These are phyloP conservation scores for Panicum miliaceum DNA, from an alignment of 176 grass and related monocot species.

Conservation along the genomic window DNA sequence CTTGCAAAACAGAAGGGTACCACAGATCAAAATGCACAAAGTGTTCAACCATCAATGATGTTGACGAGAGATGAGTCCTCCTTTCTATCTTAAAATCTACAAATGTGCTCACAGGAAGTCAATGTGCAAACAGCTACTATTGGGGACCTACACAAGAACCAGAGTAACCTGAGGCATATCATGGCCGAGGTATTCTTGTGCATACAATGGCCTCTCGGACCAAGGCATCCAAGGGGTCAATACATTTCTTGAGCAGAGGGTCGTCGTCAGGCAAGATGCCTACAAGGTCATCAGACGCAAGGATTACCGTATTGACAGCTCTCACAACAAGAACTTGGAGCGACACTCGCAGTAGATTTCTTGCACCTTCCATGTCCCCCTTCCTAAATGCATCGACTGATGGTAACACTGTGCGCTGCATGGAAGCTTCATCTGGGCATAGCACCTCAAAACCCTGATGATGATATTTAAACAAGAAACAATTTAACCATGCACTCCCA, in stretches of 20 bases:
- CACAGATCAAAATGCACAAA: constrained; percentile 14
- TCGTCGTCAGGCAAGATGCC: constrained; percentile 75
- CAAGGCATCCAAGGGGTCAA: constrained; percentile 77
- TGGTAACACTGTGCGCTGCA: constrained; percentile 70
- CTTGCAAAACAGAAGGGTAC: constrained; percentile 16
- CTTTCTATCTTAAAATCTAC: constrained; percentile 34
- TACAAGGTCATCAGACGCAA: constrained; percentile 70
- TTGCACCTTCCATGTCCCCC: constrained; percentile 76
- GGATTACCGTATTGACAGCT: constrained; percentile 68
- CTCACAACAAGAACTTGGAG: constrained; percentile 80
- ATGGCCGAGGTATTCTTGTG: constrained; percentile 34
- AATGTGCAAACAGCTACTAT: constrained; percentile 30
- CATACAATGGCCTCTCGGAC: constrained; percentile 49
- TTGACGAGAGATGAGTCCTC: constrained; percentile 17
- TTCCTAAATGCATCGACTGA: constrained; percentile 58
- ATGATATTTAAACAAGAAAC: constrained; percentile 9
- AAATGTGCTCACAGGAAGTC: constrained; percentile 16
- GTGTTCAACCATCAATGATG: neutral
- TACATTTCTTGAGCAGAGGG: constrained; percentile 65
- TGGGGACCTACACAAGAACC: neutral
- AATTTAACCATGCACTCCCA: constrained; percentile 17
- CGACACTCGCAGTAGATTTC: constrained; percentile 69
- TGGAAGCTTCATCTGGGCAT: constrained; percentile 66
- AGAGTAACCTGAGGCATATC: constrained; percentile 3
- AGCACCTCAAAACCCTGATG: constrained; percentile 78